phyloP scores from a whole-genome alignment of 1,284 basidiomycete genomes.

The Heterobasidion annosum region DNA sequence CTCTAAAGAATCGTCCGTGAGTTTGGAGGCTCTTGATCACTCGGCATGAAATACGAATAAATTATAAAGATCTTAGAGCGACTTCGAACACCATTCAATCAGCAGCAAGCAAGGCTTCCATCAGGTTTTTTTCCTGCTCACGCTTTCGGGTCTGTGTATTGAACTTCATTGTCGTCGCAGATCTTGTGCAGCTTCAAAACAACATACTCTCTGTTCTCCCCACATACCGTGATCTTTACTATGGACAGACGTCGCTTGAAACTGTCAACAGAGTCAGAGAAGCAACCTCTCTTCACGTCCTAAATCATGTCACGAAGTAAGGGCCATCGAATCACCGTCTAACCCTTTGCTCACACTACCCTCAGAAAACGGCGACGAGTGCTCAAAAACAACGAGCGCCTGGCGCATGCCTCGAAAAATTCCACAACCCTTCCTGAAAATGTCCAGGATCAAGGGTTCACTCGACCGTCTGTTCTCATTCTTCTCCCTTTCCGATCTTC shows the following conservation, averaged over 20 bases:
- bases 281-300: slow-evolving; percentile 62
- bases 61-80: slow-evolving; percentile 50
- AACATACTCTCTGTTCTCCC: slow-evolving; percentile 58
- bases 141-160: background rate
- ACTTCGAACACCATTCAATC: slow-evolving; percentile 44
- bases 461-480: slow-evolving; percentile 88
- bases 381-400: slow-evolving; percentile 91
- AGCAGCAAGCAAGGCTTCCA: slow-evolving; percentile 41
- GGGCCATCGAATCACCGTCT: slow-evolving; percentile 13
- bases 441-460: slow-evolving; percentile 95
- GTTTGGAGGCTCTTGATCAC: background rate
- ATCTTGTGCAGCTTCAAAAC: slow-evolving; percentile 47
- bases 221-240: slow-evolving; percentile 67
- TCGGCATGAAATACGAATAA: slow-evolving; percentile 1
- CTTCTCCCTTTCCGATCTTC: slow-evolving; percentile 90
- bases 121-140: slow-evolving; percentile 29
- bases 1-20: slow-evolving; percentile 12
- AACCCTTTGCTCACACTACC: background rate
- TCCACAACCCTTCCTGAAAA: slow-evolving; percentile 54
- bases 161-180: slow-evolving; percentile 21
- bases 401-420: slow-evolving; percentile 58
- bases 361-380: slow-evolving; percentile 83
- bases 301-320: slow-evolving; percentile 85
- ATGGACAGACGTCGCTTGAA: slow-evolving; percentile 52
- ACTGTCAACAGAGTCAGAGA: slow-evolving; percentile 49